Evolutionary conservation across 441 rosid genomes (phyloP).

Genomic region (Eutrema salsugineum): DNA sequence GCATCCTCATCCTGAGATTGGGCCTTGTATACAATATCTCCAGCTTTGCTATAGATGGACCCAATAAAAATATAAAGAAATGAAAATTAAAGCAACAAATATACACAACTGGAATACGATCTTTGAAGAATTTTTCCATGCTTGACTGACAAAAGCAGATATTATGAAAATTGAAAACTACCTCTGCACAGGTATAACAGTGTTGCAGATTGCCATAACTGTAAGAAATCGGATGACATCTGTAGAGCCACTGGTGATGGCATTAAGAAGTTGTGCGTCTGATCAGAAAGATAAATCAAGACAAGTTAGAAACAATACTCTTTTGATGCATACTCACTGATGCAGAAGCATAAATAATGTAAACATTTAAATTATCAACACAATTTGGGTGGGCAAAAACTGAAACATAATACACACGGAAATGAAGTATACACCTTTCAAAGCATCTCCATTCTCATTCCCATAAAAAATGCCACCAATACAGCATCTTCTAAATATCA

Average conservation of each 20-base stretch:
- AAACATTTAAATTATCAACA: background rate
- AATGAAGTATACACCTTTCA: conserved; percentile 60
- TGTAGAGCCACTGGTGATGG: conserved; percentile 73
- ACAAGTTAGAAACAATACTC: conserved; percentile 6
- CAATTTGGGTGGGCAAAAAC: background rate
- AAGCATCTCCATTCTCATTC: conserved; percentile 88
- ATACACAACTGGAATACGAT: background rate
- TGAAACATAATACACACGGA: conserved; percentile 3
- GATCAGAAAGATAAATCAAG: conserved; percentile 20
- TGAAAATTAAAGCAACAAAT: background rate
- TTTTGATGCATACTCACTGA: background rate
- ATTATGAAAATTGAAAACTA: conserved; percentile 26
- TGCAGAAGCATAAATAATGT: background rate
- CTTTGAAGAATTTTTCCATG: background rate
- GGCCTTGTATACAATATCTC: conserved; percentile 79
- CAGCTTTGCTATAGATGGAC: conserved; percentile 66
- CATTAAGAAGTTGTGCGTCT: conserved; percentile 74
- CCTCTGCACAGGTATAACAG: conserved; percentile 90
- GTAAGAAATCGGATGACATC: conserved; percentile 86
- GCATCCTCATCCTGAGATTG: conserved; percentile 99
- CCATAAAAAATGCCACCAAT: conserved; percentile 84
- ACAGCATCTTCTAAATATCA: conserved; percentile 98
- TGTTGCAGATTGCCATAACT: conserved; percentile 95
- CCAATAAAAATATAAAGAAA: background rate
- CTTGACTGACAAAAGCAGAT: conserved; percentile 1